phyloP scores from a whole-genome alignment of 768 basidiomycete species.

The Xanthoconium purpureum region DNA sequence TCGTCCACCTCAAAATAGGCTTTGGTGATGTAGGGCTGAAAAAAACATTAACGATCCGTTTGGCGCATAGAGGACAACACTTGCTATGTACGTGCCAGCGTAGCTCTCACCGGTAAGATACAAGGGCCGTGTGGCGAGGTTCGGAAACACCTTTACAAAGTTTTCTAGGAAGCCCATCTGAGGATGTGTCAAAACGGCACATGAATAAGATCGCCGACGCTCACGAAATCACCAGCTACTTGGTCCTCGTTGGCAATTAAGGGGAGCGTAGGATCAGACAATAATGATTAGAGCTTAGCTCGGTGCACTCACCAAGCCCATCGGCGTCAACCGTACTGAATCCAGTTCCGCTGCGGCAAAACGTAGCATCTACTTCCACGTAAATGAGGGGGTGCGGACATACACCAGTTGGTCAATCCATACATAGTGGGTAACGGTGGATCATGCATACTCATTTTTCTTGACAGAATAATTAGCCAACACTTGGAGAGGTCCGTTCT shows the following conservation, averaged over 20 bases:
- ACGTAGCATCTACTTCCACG: neutral
- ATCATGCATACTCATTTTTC: constrained; percentile 55
- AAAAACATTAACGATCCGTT: neutral
- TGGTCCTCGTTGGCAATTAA: constrained; percentile 59
- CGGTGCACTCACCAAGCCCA: constrained; percentile 47
- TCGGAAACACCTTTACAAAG: constrained; percentile 70
- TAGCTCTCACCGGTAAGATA: constrained; percentile 72
- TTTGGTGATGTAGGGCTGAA: constrained; percentile 75
- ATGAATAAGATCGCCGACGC: constrained; percentile 12
- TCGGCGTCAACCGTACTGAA: constrained; percentile 58
- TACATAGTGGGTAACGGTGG: constrained; percentile 50
- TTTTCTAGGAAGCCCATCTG: constrained; percentile 71
- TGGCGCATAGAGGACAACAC: constrained; percentile 33
- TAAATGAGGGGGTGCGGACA: constrained; percentile 1
- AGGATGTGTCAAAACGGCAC: neutral
- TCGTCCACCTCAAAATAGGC: constrained; percentile 57
- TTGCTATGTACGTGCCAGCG: constrained; percentile 66
- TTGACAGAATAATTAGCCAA: constrained; percentile 44
- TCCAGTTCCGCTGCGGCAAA: constrained; percentile 48
- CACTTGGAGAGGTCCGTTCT: constrained; percentile 69
- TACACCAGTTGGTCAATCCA: constrained; percentile 72
- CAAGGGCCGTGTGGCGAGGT: constrained; percentile 60
- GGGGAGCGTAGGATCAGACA: constrained; percentile 11
- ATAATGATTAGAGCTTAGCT: neutral
- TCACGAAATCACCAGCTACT: constrained; percentile 46